These are phyloP conservation scores for Sugiyamaella paludigena DNA, from an alignment of 1,139 yeast genomes.

Conservation along the genomic window DNA sequence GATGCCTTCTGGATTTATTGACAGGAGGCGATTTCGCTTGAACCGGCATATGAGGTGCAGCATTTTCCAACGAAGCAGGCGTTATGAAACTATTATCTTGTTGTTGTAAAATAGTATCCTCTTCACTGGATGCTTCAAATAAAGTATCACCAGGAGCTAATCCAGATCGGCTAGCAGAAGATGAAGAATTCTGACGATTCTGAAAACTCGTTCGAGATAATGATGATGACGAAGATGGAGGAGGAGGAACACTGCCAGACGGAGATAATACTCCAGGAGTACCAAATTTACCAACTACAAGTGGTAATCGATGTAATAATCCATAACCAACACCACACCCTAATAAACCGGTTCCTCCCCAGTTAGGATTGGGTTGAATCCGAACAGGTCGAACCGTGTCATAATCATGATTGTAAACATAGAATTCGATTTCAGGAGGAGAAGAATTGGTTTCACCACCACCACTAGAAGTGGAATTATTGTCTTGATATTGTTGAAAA, in stretches of 20 bases:
- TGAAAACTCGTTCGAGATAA: neutral
- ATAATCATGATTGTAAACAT: constrained; percentile 85
- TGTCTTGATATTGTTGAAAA: constrained; percentile 23
- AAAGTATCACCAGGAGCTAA: constrained; percentile 37
- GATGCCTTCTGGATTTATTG: constrained; percentile 17
- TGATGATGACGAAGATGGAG: too few relatives aligned
- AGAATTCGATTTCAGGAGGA: constrained; percentile 47
- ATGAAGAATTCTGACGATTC: neutral
- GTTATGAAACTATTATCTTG: constrained; percentile 12
- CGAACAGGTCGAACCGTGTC: constrained; percentile 85
- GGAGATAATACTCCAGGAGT: too few relatives aligned
- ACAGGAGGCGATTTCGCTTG: constrained; percentile 16
- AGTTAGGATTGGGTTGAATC: constrained; percentile 57
- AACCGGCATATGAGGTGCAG: constrained; percentile 22
- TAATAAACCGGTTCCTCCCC: constrained; percentile 73
- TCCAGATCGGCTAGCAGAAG: constrained; percentile 1
- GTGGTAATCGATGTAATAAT: constrained; percentile 77
- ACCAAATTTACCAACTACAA: constrained; percentile 51
- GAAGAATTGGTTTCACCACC: constrained; percentile 19
- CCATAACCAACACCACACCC: constrained; percentile 98
- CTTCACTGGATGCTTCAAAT: constrained; percentile 31
- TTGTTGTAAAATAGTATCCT: constrained; percentile 14
- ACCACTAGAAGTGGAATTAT: constrained; percentile 18
- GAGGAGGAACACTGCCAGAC: too few relatives aligned
- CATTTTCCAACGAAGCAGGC: constrained; percentile 21